These are phyloP conservation scores for Pseudocohnilembus persalinus DNA, from an alignment of 169 alveolate genomes.

Conservation along the genomic window DNA sequence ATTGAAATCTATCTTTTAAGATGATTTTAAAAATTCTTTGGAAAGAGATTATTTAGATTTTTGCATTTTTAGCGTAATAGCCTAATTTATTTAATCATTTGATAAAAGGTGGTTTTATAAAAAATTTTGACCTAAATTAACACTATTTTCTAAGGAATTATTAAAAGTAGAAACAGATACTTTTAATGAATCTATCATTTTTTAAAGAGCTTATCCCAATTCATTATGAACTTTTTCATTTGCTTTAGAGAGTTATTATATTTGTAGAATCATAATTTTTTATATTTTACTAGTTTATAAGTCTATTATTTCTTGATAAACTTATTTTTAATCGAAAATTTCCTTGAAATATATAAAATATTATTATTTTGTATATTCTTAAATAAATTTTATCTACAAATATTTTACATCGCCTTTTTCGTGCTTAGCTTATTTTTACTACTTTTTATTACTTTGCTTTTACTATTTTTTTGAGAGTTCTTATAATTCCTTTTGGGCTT, in stretches of 20 bases:
- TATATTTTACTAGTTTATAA: too few relatives aligned
- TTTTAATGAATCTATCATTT: not conserved
- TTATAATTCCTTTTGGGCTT: not conserved
- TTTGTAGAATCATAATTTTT: not conserved
- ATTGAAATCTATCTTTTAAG: not conserved
- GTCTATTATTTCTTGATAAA: not conserved
- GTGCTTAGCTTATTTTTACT: not conserved
- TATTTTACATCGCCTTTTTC: not conserved
- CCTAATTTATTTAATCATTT: not conserved
- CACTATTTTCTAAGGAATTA: not conserved
- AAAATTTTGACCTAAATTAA: not conserved
- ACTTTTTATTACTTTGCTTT: not conserved
- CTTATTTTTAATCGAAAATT: not conserved
- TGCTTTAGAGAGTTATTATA: too few relatives aligned
- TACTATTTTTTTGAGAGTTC: not conserved
- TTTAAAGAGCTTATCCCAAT: not conserved
- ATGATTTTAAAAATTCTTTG: too few relatives aligned
- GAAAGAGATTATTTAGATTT: not conserved
- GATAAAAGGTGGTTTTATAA: not conserved
- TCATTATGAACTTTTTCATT: not conserved
- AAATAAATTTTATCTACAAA: too few relatives aligned
- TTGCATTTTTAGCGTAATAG: not conserved
- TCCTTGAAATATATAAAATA: not conserved
- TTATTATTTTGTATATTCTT: not conserved
- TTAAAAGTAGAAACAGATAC: not conserved